phyloP scores from a whole-genome alignment of 352 stramenopile species.

The Hyaloperonospora arabidopsidis region DNA sequence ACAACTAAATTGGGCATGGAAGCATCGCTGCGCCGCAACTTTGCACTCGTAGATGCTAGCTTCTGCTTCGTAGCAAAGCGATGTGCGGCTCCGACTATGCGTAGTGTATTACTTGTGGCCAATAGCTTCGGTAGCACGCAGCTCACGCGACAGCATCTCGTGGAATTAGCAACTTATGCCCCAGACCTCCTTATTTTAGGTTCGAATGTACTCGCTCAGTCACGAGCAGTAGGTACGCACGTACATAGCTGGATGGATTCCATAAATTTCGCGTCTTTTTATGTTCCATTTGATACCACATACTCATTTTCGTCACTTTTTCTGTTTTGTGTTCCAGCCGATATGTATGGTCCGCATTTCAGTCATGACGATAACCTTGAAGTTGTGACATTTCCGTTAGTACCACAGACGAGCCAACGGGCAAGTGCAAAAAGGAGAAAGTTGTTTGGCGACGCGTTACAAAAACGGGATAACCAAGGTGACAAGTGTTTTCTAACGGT shows the following conservation, averaged over 20 bases:
- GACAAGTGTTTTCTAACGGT: background rate
- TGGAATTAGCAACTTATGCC: slow-evolving; percentile 36
- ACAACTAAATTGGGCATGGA: too few relatives aligned
- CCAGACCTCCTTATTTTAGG: slow-evolving; percentile 41
- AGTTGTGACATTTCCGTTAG: slow-evolving; percentile 52
- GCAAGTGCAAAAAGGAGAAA: slow-evolving; percentile 48
- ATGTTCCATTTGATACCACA: too few relatives aligned
- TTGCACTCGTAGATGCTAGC: slow-evolving; percentile 54
- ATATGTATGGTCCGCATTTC: slow-evolving; percentile 31
- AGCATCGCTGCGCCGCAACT: slow-evolving; percentile 28
- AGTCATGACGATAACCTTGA: slow-evolving; percentile 29
- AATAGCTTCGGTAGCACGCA: slow-evolving; percentile 42
- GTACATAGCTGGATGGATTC: background rate
- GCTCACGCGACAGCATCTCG: slow-evolving; percentile 35
- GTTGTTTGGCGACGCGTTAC: slow-evolving; percentile 46
- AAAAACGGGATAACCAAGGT: slow-evolving; percentile 1
- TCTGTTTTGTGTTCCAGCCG: slow-evolving; percentile 18
- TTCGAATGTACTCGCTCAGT: background rate
- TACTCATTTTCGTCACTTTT: background rate
- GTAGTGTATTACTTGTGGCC: slow-evolving; percentile 51
- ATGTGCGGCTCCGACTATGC: slow-evolving; percentile 33
- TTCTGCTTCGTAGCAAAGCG: slow-evolving; percentile 62
- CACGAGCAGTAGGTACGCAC: background rate
- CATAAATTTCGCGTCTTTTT: too few relatives aligned
- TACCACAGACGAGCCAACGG: slow-evolving; percentile 48